Base-by-base conservation (phyloP, 306 rosid genomes). In the Lathyrus oleraceus region DNA sequence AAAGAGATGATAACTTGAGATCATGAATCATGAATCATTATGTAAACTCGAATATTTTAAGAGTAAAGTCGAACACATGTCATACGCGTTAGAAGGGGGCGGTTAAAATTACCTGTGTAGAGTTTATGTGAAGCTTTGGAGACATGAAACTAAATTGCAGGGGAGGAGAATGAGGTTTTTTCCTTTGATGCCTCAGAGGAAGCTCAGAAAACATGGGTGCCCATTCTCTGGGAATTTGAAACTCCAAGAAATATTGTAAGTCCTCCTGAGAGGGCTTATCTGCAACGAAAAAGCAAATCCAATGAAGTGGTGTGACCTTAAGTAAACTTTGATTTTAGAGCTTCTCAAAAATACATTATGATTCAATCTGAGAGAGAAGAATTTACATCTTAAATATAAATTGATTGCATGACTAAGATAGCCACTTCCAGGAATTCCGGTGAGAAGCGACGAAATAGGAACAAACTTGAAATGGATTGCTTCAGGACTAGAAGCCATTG, bases 171-270 rank as follows among this genome's bases (percentile, higher is more conserved):
- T 79, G 53, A 12, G 84, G 63, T 77, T 77, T 84, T 76, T 56
- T 94, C 71, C 74, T 62, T 69, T 84, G 96, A 85, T 88, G 97
- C 73, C 97, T 79, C 39, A 94, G 90, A 61, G 98, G 97, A 25
- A 94, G 86, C 81, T 94, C 97, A 35, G 95, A 84, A 78, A 90
- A 94, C 90, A 90, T 88, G 58, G 98, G 98, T 15, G 92, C 98
- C 98, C 98, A 94, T 82, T 94, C 97, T 79, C 89, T 81, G 8
- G 98, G 97, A 85, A 94, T 87, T 88, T 94, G 98, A 74, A 90
- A 94, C 87, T 94, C 98, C 87, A 94, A 84, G 82, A 94, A 94
- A 72, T 81, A 84, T 52, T 83, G 97, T 17, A 94, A 84, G 83
- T 94, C 98, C 11, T 82, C 90, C 0, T 72, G 80, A 84, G 90